Base-by-base conservation (phyloP, 2,329 filamentous ascomycete genomes). In the Botrytis elliptica region DNA sequence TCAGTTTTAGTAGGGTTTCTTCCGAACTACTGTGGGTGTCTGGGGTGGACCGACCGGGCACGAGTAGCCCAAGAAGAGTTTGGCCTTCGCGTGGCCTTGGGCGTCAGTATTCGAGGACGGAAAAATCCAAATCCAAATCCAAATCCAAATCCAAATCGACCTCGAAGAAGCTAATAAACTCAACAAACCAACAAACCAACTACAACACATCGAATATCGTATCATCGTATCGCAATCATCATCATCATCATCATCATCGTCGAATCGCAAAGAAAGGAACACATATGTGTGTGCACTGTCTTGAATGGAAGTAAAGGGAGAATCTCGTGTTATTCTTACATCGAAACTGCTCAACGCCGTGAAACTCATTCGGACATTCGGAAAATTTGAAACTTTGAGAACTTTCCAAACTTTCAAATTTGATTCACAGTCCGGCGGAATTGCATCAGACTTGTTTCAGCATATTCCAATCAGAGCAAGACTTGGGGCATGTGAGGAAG, bases 41-140 rank as follows among this genome's bases (percentile, higher is more conserved):
- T 60, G 59, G 33, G 59, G 36, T 60, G 59, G 59, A 60, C 59
- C 20, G 12, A 60, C 59, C 33, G 10, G 33, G 33, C 59, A 60
- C 59, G 20, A 60, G 33, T 60, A 60, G 59, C 59, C 59, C 59
- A 60, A 60, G 59, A 60, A 25, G 59, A 60, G 59, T 60, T 60
- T 38, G 33, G 59, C 59, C 33, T 60, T 60, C 59, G 33, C 59
- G 20, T 60, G 59, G 59, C 33, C 59, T 60, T 60, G 59, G 57
- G 59, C 59, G 59, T 60, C 59, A 60, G 59, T 60, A 38, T 16
- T 60, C 33, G 59, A 38, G 59, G 20, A 38, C 33, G 33, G 29
- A 60, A 7, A 33, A 20, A 59, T 59, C 29, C 55, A 33, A 59
- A 52, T 52, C 9, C 1, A 52, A 36, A 60, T 60, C 4, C 4